A percentile compares a stretch with the other conserved stretches of the same genome.
Conservation (phyloP, 2,329 filamentous ascomycete genomes). For the Elsinoe perseae region DNA sequence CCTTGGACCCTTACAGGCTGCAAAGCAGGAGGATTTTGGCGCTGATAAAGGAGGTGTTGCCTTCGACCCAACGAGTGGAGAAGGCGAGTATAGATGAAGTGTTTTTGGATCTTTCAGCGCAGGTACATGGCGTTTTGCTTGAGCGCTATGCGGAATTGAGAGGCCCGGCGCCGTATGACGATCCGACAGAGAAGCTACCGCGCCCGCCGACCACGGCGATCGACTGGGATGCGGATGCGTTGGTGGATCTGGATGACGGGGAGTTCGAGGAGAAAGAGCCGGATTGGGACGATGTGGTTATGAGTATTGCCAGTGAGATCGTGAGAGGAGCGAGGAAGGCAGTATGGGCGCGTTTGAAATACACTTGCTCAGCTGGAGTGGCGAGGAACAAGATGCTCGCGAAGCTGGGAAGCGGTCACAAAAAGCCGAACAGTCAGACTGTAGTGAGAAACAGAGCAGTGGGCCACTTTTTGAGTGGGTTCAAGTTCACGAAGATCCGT, state of each 20-base stretch:
- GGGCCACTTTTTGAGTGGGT: slow-evolving; percentile 66
- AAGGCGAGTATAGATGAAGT: slow-evolving; percentile 96
- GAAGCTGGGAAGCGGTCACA: slow-evolving; percentile 83
- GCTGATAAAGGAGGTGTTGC: slow-evolving; percentile 66
- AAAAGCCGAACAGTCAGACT: slow-evolving; percentile 91
- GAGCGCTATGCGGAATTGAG: slow-evolving; percentile 67
- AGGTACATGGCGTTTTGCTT: slow-evolving; percentile 68
- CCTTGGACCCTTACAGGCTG: slow-evolving; percentile 80
- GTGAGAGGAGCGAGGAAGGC: slow-evolving; percentile 64
- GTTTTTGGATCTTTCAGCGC: slow-evolving; percentile 81
- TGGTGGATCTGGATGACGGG: slow-evolving; percentile 66
- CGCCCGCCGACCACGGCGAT: slow-evolving; percentile 64
- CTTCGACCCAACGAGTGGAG: slow-evolving; percentile 66
- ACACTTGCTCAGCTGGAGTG: slow-evolving; percentile 87
- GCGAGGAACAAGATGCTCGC: slow-evolving; percentile 91
- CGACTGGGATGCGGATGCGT: slow-evolving; percentile 76
- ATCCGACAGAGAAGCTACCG: slow-evolving; percentile 63
- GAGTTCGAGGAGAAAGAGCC: slow-evolving; percentile 71
- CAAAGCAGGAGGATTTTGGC: slow-evolving; percentile 77
- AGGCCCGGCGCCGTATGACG: slow-evolving; percentile 62
- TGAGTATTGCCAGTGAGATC: slow-evolving; percentile 82
- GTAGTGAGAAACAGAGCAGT: slow-evolving; percentile 83
- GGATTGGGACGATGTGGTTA: slow-evolving; percentile 92
- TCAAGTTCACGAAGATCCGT: slow-evolving; percentile 92
- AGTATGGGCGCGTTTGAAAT: slow-evolving; percentile 64